Evolutionary conservation across 352 stramenopile species (phyloP), one percentile per base, ranked within the genome.

Genomic region (Phytophthora pinifolia): DNA sequence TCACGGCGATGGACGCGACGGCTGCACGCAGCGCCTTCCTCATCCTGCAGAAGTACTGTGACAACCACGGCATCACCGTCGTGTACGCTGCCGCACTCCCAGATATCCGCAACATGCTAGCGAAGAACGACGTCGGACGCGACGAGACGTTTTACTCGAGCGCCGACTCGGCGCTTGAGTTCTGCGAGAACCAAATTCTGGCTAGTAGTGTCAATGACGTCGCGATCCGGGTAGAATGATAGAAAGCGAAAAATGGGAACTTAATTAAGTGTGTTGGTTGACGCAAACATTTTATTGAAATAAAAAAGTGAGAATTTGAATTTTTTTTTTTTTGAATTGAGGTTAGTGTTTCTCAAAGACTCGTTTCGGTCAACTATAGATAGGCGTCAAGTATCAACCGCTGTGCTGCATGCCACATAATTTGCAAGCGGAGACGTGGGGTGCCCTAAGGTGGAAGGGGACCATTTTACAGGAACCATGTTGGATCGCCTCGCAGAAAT

Each of bases 1-100:
- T 95, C 17, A 87, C 85, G 0, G 83, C 86, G 32, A 92, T 95
- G 67, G 86, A 96, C 50, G 80, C 82, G 1, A 94, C 86, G 2
- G 84, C 82, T 0, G 83, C 81, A 9, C 78, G 84, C 3, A 83
- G 70, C 5, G 86, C 76, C 17, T 83, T 94, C 60, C 83, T 90
- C 70, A 90, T 92, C 47, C 46, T 92, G 29, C 77, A 86, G 54
- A 82, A 90, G 39, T 71, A 88, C 45, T 92, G 80, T 62, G 78
- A 72, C 54, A 74, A 72, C 42, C 65, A 90, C 48, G 49, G 45
- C 8, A 86, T 92, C 58, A 71, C 54, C 0, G 73, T 92, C 15
- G 44, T 89, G 3, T 92, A 88, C 45, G 79, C 79, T 0, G 72
- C 79, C 17, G 68, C 71, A 5, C 60, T 90, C 6, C 79, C 79